A percentile compares a stretch with the other conserved stretches of the same genome.
phyloP scores from a whole-genome alignment of 306 rosid species.

The Fragaria nilgerrensis region DNA sequence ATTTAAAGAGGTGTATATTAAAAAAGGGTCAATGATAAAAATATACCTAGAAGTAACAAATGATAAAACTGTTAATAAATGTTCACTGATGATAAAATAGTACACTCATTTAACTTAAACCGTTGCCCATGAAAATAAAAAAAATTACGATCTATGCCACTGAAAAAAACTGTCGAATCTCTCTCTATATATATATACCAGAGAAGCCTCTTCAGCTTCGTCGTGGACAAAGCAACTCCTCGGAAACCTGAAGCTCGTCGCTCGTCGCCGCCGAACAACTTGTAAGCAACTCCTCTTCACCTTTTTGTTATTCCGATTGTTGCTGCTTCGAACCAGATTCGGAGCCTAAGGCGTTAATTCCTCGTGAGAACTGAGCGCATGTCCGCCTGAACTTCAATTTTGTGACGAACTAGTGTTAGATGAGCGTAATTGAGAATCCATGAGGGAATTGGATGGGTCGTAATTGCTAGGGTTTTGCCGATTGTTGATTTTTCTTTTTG shows the following conservation, averaged over 20 bases:
- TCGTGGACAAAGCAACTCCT: neutral
- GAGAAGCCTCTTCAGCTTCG: neutral
- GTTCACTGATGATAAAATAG: too few species aligned
- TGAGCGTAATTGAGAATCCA: neutral
- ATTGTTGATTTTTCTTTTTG: neutral
- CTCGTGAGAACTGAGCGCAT: neutral
- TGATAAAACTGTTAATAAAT: too few species aligned
- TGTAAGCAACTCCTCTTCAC: constrained; percentile 10
- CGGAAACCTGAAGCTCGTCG: neutral
- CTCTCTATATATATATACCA: too few species aligned
- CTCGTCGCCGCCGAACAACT: neutral
- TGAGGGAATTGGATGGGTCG: neutral
- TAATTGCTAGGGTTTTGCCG: neutral
- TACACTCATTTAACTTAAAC: too few species aligned
- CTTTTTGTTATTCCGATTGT: neutral
- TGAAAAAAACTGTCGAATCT: too few species aligned
- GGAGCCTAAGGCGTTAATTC: neutral
- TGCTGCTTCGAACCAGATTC: neutral
- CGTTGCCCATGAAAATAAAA: too few species aligned
- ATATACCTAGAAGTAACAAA: too few species aligned
- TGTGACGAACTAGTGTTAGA: constrained; percentile 3
- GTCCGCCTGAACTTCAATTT: neutral
- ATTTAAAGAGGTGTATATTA: too few species aligned
- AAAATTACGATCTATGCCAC: too few species aligned
- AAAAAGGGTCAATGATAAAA: too few species aligned